Conservation (phyloP, 192 early-diverging fungal species). For the Podila clonocystis region DNA sequence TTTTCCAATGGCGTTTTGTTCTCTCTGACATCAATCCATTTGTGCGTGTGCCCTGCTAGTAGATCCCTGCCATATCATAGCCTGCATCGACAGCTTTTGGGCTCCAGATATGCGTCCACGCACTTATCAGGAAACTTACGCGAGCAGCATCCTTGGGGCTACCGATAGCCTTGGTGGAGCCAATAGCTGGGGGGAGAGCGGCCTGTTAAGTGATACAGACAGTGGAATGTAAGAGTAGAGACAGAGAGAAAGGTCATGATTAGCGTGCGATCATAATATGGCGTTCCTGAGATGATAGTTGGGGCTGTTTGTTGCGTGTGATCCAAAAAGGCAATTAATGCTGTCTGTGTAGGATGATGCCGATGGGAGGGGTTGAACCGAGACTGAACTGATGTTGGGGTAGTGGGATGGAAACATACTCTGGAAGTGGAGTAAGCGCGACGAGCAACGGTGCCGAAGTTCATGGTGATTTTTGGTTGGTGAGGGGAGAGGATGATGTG, state of each 20-base stretch:
- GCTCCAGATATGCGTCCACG: background rate
- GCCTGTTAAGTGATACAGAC: conserved; percentile 26
- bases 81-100: too few relatives aligned
- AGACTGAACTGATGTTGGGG: background rate
- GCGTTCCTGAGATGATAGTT: too few relatives aligned
- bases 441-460: conserved; percentile 51
- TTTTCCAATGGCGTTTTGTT: too few relatives aligned
- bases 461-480: conserved; percentile 36
- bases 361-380: background rate
- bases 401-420: conserved; percentile 14
- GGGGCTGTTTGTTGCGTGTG: too few relatives aligned
- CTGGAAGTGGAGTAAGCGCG: conserved; percentile 51
- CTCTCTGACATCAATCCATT: too few relatives aligned
- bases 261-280: too few relatives aligned
- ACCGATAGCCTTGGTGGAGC: conserved; percentile 70
- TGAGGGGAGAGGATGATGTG: conserved; percentile 18
- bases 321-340: too few relatives aligned
- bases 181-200: conserved; percentile 80
- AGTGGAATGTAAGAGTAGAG: background rate
- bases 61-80: too few relatives aligned
- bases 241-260: too few relatives aligned
- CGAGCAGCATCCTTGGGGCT: conserved; percentile 62
- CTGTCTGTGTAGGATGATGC: too few relatives aligned
- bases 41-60: too few relatives aligned
- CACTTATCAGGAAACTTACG: conserved; percentile 23